phyloP scores from a whole-genome alignment of 2,329 filamentous ascomycete genomes.

The Colletotrichum tropicale region DNA sequence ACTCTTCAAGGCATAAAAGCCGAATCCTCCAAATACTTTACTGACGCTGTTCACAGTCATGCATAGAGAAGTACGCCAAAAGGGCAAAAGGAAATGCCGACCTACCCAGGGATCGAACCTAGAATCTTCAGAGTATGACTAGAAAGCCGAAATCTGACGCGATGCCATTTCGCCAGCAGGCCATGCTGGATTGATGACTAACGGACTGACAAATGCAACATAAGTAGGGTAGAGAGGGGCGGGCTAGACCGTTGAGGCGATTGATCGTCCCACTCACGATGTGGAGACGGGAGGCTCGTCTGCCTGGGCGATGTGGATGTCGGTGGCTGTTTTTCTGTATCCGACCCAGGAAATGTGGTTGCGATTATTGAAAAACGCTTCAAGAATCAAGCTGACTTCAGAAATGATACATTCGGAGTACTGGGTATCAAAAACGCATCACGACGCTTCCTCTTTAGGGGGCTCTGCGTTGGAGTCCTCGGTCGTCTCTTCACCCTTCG shows the following conservation, averaged over 20 bases:
- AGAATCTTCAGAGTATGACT: slow-evolving; percentile 21
- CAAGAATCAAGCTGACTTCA: not conserved
- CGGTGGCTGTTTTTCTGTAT: accelerated
- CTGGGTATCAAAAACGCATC: not conserved
- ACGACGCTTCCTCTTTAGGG: not conserved
- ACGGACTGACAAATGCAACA: accelerated
- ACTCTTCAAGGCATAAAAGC: not conserved
- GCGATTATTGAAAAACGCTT: not conserved
- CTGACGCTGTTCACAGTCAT: not conserved
- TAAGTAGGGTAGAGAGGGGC: not conserved
- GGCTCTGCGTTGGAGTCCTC: not conserved
- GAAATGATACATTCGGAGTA: not conserved
- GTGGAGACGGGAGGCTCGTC: not conserved
- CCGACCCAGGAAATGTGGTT: not conserved
- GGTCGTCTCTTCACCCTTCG: not conserved
- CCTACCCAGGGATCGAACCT: slow-evolving; percentile 22
- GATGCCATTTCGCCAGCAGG: slow-evolving; percentile 23
- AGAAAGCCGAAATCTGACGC: slow-evolving; percentile 20
- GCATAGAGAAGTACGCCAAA: not conserved
- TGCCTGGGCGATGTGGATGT: not conserved
- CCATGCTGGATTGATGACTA: not conserved
- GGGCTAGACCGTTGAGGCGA: not conserved
- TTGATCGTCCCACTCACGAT: not conserved
- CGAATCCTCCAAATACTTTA: not conserved
- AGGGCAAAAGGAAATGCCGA: slow-evolving; percentile 1